Evolutionary conservation across 1,284 basidiomycete genomes (phyloP).

Genomic region (Tilletia indica): DNA sequence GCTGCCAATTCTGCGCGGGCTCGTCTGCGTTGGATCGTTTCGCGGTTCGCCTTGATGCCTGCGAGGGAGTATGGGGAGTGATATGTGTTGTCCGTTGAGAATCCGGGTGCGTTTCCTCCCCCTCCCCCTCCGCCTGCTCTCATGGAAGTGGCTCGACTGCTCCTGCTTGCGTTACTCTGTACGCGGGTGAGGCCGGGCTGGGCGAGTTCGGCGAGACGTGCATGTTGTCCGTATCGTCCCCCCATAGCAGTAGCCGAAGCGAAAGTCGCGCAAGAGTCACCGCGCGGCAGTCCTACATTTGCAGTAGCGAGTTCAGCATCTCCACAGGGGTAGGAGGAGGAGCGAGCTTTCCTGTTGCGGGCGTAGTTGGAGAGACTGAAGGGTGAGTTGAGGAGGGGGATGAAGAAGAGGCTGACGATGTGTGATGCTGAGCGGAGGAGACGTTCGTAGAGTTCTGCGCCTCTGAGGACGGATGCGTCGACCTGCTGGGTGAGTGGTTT

Average conservation of each 20-base stretch:
- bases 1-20: conserved; percentile 3
- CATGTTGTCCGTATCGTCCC: not conserved
- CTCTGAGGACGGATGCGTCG: not conserved
- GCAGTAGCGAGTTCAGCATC: not conserved
- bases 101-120: too few species aligned
- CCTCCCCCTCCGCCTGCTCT: too few species aligned
- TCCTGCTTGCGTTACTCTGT: conserved; percentile 10
- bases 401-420: conserved; percentile 14
- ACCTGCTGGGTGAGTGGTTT: not conserved
- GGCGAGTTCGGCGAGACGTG: conserved; percentile 1
- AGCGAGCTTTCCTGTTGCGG: not conserved
- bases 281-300: not conserved
- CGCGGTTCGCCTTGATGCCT: conserved; percentile 7
- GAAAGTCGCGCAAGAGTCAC: not conserved
- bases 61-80: conserved; percentile 13
- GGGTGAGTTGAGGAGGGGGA: conserved; percentile 1
- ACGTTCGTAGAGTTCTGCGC: conserved; percentile 12
- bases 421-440: not conserved
- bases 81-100: too few species aligned
- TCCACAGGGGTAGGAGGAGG: not conserved
- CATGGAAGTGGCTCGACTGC: conserved; percentile 1
- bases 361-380: not conserved
- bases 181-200: not conserved
- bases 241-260: too few species aligned
- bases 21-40: conserved; percentile 7